Percentiles rank a stretch among this genome's conserved stretches.
Conservation (phyloP, 768 basidiomycete species). For the Termitomyces heimii region DNA sequence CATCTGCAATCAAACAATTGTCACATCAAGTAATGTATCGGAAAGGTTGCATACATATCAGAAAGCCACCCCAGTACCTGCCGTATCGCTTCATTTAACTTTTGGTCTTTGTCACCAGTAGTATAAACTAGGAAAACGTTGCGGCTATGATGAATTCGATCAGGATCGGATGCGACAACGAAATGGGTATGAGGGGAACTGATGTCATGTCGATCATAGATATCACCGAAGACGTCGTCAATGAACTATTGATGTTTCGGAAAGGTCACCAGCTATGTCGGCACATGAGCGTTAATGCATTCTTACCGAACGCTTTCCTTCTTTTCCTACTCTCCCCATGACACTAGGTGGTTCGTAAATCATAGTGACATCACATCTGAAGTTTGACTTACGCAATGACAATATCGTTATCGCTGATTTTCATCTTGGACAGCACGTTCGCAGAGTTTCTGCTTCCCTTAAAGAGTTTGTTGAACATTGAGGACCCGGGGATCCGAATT, state of each 20-base stretch:
- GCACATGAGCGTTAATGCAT: not conserved
- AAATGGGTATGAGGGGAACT: conserved; percentile 4
- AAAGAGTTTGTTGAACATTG: conserved; percentile 1
- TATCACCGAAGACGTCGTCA: conserved; percentile 1
- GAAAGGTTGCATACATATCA: conserved; percentile 6
- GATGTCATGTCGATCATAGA: not conserved
- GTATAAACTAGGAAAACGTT: conserved; percentile 7
- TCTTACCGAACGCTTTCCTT: conserved; percentile 8
- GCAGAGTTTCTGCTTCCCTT: not conserved
- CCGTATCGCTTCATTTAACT: conserved; percentile 6
- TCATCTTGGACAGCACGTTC: not conserved
- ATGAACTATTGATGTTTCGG: conserved; percentile 2
- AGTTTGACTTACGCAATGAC: conserved; percentile 6
- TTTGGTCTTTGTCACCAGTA: conserved; percentile 2
- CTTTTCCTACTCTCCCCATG: conserved; percentile 4
- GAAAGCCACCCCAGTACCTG: conserved; percentile 5
- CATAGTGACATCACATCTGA: not conserved
- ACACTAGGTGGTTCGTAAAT: conserved; percentile 1
- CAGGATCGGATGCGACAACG: conserved; percentile 1
- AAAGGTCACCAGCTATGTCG: not conserved
- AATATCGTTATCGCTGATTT: conserved; percentile 1
- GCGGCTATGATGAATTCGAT: not conserved
- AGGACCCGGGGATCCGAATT: not conserved
- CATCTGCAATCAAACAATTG: not conserved
- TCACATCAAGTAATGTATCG: not conserved